Evolutionary conservation across 2,329 filamentous ascomycete species (phyloP), one percentile per base, ranked within the genome.

Genomic region (Penicillium decumbens): DNA sequence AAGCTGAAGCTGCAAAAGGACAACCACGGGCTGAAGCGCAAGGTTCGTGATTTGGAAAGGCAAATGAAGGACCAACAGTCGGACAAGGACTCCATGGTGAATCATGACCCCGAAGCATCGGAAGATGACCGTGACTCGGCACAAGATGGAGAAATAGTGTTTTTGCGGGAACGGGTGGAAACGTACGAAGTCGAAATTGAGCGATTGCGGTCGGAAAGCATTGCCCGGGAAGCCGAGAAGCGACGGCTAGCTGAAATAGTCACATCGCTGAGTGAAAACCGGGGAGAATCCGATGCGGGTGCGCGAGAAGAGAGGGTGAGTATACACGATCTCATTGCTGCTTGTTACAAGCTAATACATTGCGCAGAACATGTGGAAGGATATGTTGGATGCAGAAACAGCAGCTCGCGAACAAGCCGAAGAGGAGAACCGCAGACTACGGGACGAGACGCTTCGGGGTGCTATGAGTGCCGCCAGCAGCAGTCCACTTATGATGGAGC

Each of bases 301-400:
- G 61, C 72, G 45, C 62, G 73, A 58, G 68, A 76, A 55, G 68
- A 78, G 66, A 66, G 76, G 66, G 63, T 75, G 64, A 58, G 73
- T 69, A 32, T 65, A 37, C 24, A 2, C 4, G 2, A 27, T 15
- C 6, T 12, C 9, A 9, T 32, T 25, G 7, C 28, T 8, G 35
- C 15, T 23, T 41, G 41, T 41, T 47, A 25, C 44, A 25, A 41
- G 29, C 43, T 49, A 43, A 65, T 37, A 30, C 25, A 9, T 53
- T 57, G 39, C 57, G 51, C 57, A 87, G 65, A 89, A 95, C 54
- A 92, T 96, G 69, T 95, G 89, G 86, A 95, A 95, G 68, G 92
- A 96, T 61, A 81, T 97, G 53, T 80, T 96, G 24, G 89, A 96
- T 65, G 89, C 93, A 57, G 93, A 98, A 70, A 93, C 88, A 2